phyloP scores from a whole-genome alignment of 2,329 filamentous ascomycete species.

The Aureobasidium sp. region DNA sequence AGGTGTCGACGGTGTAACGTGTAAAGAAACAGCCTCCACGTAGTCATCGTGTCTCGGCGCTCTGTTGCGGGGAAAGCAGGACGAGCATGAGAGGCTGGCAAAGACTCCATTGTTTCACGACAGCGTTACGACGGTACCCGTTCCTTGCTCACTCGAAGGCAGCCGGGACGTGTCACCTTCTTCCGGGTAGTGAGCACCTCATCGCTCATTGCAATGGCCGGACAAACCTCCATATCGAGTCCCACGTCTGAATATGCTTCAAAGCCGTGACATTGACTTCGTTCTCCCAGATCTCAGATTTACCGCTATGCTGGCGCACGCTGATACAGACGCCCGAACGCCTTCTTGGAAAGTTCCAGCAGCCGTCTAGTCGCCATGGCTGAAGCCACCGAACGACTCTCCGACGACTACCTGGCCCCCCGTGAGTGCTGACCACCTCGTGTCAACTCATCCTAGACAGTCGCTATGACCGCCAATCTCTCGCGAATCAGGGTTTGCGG shows the following conservation, averaged over 20 bases:
- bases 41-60: conserved; percentile 5
- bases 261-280: not conserved
- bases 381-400: conserved; percentile 3
- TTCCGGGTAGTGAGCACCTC: not conserved
- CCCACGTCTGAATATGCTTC: not conserved
- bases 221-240: not conserved
- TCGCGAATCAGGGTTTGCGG: not conserved
- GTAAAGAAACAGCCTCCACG: conserved; percentile 3
- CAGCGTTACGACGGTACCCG: conserved; percentile 13
- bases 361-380: conserved; percentile 3
- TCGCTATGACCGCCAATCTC: conserved; percentile 6
- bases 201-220: not conserved
- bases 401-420: not conserved
- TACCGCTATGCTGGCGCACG: conserved; percentile 3
- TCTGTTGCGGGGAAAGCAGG: not conserved
- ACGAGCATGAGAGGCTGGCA: conserved; percentile 1
- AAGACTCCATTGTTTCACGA: conserved; percentile 13
- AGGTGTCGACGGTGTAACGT: conserved; percentile 5
- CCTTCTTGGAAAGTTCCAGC: conserved; percentile 2
- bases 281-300: not conserved
- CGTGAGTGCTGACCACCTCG: conserved; percentile 1
- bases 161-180: conserved; percentile 3
- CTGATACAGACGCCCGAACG: conserved; percentile 6
- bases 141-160: not conserved
- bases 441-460: not conserved